Evolutionary conservation across 164 flowering plant species (phyloP), one percentile per base, ranked within the genome.

Genomic region (Aristolochia fimbriata): DNA sequence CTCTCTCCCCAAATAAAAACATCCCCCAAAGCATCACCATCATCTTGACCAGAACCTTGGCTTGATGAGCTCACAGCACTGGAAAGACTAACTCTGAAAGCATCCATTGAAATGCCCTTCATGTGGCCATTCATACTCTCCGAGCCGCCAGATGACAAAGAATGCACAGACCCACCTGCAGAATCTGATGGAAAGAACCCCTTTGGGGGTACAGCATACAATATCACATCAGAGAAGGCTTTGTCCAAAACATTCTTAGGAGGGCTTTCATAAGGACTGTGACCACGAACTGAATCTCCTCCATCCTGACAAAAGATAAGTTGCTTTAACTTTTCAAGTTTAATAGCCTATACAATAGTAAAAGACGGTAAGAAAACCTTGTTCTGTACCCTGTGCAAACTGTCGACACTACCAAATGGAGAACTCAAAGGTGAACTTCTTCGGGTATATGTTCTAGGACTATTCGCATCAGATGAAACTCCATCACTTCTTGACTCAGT

Each of bases 21-120:
- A 78, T 93, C 99, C 21, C 99, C 99, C 60, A 90, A 61, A 60
- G 96, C 90, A 82, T 93, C 96, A 59, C 91, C 96, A 73, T 93
- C 99, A 72, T 89, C 98, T 70, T 84, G 90, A 68, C 99, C 99
- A 68, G 99, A 93, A 65, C 99, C 97, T 69, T 90, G 99, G 71
- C 97, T 93, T 61, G 98, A 93, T 62, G 97, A 87, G 70, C 98
- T 93, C 64, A 90, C 96, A 64, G 97, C 97, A 82, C 99, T 93
- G 19, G 99, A 93, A 62, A 90, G 75, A 71, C 99, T 93, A 51
- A 93, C 88, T 70, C 99, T 78, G 71, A 86, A 84, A 64, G 96
- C 83, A 81, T 93, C 99, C 81, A 80, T 74, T 23, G 75, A 65
- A 78, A 78, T 80, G 59, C 81, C 72, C 67, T 75, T 90, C 78